Evolutionary conservation across 257 asterid species (phyloP), one percentile per base, ranked within the genome.

Genomic region (Rauvolfia tetraphylla): DNA sequence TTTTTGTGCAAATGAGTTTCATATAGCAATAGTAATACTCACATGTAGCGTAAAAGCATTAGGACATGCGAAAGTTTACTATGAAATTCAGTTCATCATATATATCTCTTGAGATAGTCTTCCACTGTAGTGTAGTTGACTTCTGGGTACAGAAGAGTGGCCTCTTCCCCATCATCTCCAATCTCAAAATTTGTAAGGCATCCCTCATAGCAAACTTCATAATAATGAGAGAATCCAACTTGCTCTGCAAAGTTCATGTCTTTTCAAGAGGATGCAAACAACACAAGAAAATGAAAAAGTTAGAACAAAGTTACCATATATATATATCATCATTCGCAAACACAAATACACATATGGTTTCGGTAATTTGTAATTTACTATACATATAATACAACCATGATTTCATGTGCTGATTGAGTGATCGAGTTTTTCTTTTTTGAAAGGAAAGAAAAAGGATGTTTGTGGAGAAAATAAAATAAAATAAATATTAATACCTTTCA

Each of bases 81-180:
- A n/a, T n/a, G n/a, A n/a, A n/a, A n/a, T n/a, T n/a, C 4, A 8
- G 46, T 4, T 4, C 12, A 13, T 78, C 74, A 79, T 29, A 81
- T 14, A 39, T 78, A 81, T 15, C 75, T 80, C 57, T 79, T 61
- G 38, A 84, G 75, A 57, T 79, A 82, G 13, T 79, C 73, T 58
- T 84, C 77, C 14, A 29, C 70, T 0, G 77, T 44, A 18, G 82
- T 79, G 66, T 84, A 84, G 25, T 69, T 38, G 5, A 84, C 80
- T 27, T 76, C 78, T 3, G 84, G 84, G 73, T 84, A 84, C 31
- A 81, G 79, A 7, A 13, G 25, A 10, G 86, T 79, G 10, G 86
- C 88, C 61, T 84, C 88, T 53, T 70, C 86, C n/a, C 81, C 84
- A 8, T 79, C 78, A n/a, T 77, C 78, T 70, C 80, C 82, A 23